Evolutionary conservation across 2,329 filamentous ascomycete genomes (phyloP), one percentile per base, ranked within the genome.

Genomic region (Didymella keratinophila): DNA sequence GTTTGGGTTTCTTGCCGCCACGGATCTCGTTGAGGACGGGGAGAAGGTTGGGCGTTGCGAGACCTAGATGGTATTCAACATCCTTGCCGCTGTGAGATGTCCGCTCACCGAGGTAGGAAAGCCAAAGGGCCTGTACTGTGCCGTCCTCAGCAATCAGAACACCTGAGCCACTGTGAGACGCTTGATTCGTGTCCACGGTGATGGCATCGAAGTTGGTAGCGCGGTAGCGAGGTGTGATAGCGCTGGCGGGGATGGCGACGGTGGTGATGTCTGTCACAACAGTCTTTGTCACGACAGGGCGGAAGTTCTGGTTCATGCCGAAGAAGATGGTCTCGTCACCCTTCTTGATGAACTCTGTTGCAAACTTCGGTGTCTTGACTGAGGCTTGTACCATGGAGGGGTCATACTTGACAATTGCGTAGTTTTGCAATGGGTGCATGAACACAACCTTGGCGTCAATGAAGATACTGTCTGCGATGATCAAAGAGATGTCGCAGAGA

Each of bases 181-280:
- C 94, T 5, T 99, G 84, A 62, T 89, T 93, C 4, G 94, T 98
- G 73, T 99, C 95, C 27, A 99, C 93, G 0, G 94, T 98, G 71
- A 99, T 96, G 46, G 95, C 95, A 74, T 98, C 95, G 11, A 98
- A 87, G 69, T 99, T 98, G 71, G 97, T 91, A 20, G 95, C 95
- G 4, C 96, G 88, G 75, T 99, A 99, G 61, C 95, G 86, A 5
- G 95, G 95, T 7, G 95, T 94, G 1, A 92, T 88, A 0, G 91
- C 89, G 78, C 96, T 98, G 25, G 95, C 93, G 0, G 95, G 96
- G 61, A 99, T 98, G 0, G 93, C 92, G 3, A 98, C 95, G 2
- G 95, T 95, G 11, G 94, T 98, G 71, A 99, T 96, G 76, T 99
- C 95, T 0, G 96, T 99, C 14, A 99, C 93, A 0, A 90, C 92